Evolutionary conservation across 169 alveolate species (phyloP).

Genomic region (Cryptosporidium muris): DNA sequence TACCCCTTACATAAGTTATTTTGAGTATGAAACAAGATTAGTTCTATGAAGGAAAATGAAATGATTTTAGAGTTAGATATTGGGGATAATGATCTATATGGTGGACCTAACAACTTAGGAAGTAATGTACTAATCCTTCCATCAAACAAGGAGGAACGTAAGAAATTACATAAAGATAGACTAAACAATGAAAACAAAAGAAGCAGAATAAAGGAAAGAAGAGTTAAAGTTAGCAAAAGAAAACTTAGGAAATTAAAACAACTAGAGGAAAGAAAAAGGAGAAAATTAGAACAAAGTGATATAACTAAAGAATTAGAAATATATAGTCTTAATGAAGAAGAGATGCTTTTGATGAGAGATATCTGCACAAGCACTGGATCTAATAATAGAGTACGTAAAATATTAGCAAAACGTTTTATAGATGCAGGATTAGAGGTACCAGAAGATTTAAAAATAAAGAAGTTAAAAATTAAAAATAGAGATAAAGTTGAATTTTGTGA

Average conservation of each 20-base stretch:
- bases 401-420: slow-evolving; percentile 52
- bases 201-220: neutral
- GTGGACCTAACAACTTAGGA: too few species aligned
- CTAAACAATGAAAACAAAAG: neutral
- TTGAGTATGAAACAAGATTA: neutral
- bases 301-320: slow-evolving; percentile 72
- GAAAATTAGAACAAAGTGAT: slow-evolving; percentile 2
- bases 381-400: slow-evolving; percentile 42
- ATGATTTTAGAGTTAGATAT: slow-evolving; percentile 9
- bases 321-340: slow-evolving; percentile 62
- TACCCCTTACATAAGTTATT: neutral
- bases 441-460: slow-evolving; percentile 61
- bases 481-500: neutral
- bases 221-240: slow-evolving; percentile 39
- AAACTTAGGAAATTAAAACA: slow-evolving; percentile 43
- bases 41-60: slow-evolving; percentile 1
- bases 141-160: slow-evolving; percentile 28
- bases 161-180: slow-evolving; percentile 9
- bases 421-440: slow-evolving; percentile 73
- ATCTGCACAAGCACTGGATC: too few species aligned
- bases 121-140: slow-evolving; percentile 53
- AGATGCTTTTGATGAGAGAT: slow-evolving; percentile 70
- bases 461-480: neutral
- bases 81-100: slow-evolving; percentile 8
- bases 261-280: slow-evolving; percentile 30